Base-by-base conservation (phyloP, 306 rosid genomes). In the Pterocarpus santalinus region DNA sequence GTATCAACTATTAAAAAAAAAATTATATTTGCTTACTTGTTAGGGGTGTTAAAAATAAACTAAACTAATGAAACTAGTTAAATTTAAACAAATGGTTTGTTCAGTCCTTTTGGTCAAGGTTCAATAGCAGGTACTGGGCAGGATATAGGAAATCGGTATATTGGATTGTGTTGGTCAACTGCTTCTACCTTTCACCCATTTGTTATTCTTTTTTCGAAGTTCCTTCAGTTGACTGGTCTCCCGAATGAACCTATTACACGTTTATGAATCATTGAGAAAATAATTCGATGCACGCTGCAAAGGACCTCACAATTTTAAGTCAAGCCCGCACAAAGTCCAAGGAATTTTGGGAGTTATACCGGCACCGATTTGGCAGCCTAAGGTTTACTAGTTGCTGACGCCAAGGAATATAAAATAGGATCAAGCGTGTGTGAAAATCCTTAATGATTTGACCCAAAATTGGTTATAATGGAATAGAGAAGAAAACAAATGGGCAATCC, bases 371-470 rank as follows among this genome's bases (percentile, higher is more conserved):
- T 44, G 84, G 82, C 79, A 33, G 81, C 78, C 84, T 62, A 75
- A 69, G 33, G 33, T 71, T 60, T 22, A 79, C 69, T 61, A 72
- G 74, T 62, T 62, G 79, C 3, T 84, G n/a, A 33, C 49, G 43
- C 78, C 78, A 60, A 53, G 30, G 76, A 80, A 80, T 56, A 53
- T 4, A 36, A 61, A 75, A 84, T 43, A 8, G 69, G 68, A 47
- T 63, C 44, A 64, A 30, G 5, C 8, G 16, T 58, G 64, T 46
- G 76, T 22, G 72, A 80, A 74, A 51, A 62, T 60, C 68, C 69
- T 9, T 5, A n/a, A 56, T 8, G 15, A 13, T 38, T 85, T 78
- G 86, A 85, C 81, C 80, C 79, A 85, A 76, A 74, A 5, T 75
- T 28, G 66, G 2, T n/a, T 5, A 17, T 17, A 35, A 55, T 63